These are phyloP conservation scores for Eimeria maxima DNA, from an alignment of 169 alveolate genomes.

Conservation along the genomic window DNA sequence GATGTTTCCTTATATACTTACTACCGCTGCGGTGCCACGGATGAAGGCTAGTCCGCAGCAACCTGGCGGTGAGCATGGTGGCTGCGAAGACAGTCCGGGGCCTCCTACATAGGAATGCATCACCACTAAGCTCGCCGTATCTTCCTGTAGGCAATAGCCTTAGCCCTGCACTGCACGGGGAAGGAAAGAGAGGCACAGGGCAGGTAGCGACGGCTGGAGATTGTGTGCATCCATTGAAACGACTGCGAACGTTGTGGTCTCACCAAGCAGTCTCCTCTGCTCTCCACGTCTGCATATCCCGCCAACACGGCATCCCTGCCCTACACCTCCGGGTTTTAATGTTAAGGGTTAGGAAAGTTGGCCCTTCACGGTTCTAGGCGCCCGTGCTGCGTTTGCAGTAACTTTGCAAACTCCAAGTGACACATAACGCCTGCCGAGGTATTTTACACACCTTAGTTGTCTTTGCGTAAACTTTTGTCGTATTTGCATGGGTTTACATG, in stretches of 20 bases:
- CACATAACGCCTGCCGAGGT: not conserved
- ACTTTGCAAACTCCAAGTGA: not conserved
- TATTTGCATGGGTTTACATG: not conserved
- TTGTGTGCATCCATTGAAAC: not conserved
- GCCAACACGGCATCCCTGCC: not conserved
- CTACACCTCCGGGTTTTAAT: not conserved
- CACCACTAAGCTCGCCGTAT: not conserved
- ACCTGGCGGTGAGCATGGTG: not conserved
- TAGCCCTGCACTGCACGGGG: not conserved
- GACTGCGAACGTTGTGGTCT: not conserved
- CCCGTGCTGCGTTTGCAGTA: not conserved
- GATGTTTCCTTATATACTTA: not conserved
- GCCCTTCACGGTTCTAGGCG: not conserved
- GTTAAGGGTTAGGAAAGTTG: not conserved
- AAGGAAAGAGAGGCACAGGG: not conserved
- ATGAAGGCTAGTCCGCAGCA: not conserved
- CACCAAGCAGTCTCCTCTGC: not conserved
- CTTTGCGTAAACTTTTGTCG: not conserved
- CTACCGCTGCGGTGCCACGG: not conserved
- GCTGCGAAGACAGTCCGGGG: not conserved
- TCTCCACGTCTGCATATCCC: not conserved
- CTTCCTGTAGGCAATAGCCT: not conserved
- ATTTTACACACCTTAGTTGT: not conserved
- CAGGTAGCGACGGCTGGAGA: not conserved
- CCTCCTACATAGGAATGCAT: not conserved